Base-by-base conservation (phyloP, 2,329 filamentous ascomycete species). In the Fusarium begoniae region DNA sequence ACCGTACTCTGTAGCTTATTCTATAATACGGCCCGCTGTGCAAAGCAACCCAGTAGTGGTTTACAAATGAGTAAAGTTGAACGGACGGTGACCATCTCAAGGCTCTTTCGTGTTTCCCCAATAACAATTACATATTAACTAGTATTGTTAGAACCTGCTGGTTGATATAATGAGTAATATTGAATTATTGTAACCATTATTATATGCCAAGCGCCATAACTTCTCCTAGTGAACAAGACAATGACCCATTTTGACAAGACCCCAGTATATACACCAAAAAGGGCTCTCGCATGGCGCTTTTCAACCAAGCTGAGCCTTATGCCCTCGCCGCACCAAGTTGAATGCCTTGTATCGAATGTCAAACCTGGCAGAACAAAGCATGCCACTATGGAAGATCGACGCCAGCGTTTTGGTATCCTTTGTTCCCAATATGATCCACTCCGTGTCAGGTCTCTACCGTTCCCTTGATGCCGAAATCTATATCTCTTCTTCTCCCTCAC, bases 401-500 rank as follows among this genome's bases (percentile, higher is more conserved):
- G 43, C 74, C 60, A 64, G 51, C 68, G 40, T 57, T 48, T 55
- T 66, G 51, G 48, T 69, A 57, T 69, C 58, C 64, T 54, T 72
- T 66, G 24, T 47, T 65, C 28, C 60, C 50, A 63, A 26, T 50
- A 44, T 45, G 37, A 66, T 57, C 56, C 63, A 45, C 58, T 66
- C 56, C 66, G 44, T 53, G 40, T 53, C 63, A 57, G 63, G 63
- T 67, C 47, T 73, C 64, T 73, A 67, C 63, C 54, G 44, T 47
- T 66, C 26, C 60, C 66, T 66, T 64, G 48, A 54, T 67, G 54
- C 67, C 68, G 32, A 59, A 65, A 50, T 48, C 62, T 70, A 70
- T 69, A 57, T 43, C 62, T 66, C 51, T 65, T 61, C 63, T 70
- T 72, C 73, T 76, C 71, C 73, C 72, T 68, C 68, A 61, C 72